Base-by-base conservation (phyloP, 2,329 filamentous ascomycete species). In the Thelonectria olida region DNA sequence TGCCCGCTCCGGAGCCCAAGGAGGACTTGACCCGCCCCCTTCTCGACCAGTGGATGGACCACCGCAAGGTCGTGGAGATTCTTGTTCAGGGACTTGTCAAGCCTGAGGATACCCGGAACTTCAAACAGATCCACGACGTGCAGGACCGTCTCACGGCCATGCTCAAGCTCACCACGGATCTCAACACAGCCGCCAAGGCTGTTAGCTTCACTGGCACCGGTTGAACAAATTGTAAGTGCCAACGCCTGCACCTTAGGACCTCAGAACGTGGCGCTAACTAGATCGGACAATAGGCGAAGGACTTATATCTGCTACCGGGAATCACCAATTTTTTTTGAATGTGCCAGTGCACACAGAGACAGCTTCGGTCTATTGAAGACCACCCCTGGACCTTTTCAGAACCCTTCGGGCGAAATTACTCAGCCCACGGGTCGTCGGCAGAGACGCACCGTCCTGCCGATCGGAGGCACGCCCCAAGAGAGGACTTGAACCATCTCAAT, bases 1-100 rank as follows among this genome's bases (percentile, higher is more conserved):
- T 76, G 59, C 72, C 75, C 36, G 66, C 71, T 57, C 68, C 71
- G 42, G 75, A 78, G 66, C 62, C 71, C 41, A 75, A 75, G 69
- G 74, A 76, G 39, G 62, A 27, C 42, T 9, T 73, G 13, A 69
- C 74, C 45, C 75, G 76, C 68, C 81, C 82, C 31, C 77, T 84
- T 49, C 75, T 83, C 53, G 81, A 85, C 62, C 80, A 85, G 68
- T 88, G 85, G 85, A 78, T 85, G 71, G 84, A 88, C 65, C 87
- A 90, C 76, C 89, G 86, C 76, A 84, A 83, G 71, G 84, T 83
- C 36, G 83, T 92, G 50, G 84, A 90, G 68, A 82, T 81, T 62
- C 85, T 91, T 39, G 79, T 89, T 44, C 77, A 79, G 53, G 78
- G 76, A 47, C 80, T 85, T 61, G 74, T 70, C 67, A 80, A 82